phyloP scores from a whole-genome alignment of 2,329 filamentous ascomycete genomes.

The Mollisiaceae sp. region DNA sequence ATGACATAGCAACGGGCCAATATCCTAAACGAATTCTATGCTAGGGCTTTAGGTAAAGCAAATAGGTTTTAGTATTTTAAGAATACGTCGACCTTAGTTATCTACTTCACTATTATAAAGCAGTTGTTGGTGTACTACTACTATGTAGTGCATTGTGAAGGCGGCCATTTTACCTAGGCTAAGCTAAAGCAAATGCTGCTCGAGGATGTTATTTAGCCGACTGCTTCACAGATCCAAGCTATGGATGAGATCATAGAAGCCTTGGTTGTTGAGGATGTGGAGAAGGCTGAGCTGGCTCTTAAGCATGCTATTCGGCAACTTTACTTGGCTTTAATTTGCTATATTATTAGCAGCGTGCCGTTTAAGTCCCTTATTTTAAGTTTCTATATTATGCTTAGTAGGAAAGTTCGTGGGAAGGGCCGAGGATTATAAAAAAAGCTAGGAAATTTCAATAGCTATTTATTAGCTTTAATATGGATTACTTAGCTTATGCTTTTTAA shows the following conservation, averaged over 20 bases:
- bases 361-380: constrained; percentile 26
- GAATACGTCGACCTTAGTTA: no score
- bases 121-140: no score
- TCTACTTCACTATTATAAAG: no score
- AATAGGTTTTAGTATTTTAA: no score
- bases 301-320: constrained; percentile 25
- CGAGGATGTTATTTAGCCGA: not conserved
- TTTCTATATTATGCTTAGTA: constrained; percentile 20
- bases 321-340: constrained; percentile 26
- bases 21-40: constrained; percentile 27
- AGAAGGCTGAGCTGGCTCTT: constrained; percentile 14
- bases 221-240: not conserved
- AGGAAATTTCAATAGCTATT: constrained; percentile 25
- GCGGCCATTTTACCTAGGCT: no score
- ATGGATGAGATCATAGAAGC: constrained; percentile 20
- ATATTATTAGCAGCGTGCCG: constrained; percentile 18
- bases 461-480: constrained; percentile 21
- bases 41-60: not conserved
- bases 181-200: no score
- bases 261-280: constrained; percentile 17
- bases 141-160: no score
- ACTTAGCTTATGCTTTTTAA: constrained; percentile 18
- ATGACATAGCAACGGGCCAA: constrained; percentile 27
- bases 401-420: constrained; percentile 11
- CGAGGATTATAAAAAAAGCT: constrained; percentile 18